Base-by-base conservation (phyloP, 1,284 basidiomycete species). In the Athelia psychrophila region DNA sequence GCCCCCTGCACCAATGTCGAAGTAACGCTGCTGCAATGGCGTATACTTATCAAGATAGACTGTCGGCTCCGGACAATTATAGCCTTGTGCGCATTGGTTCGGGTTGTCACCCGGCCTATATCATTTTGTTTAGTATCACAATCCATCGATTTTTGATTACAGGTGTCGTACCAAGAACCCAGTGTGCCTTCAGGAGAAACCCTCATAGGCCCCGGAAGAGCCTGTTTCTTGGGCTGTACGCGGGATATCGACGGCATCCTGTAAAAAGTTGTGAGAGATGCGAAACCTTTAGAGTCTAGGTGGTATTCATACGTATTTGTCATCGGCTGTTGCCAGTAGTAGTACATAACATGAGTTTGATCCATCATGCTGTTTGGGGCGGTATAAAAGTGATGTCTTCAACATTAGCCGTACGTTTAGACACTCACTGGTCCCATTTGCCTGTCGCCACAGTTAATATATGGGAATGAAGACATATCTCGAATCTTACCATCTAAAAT, bases 1-100 rank as follows among this genome's bases (percentile, higher is more conserved):
- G 0, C 84, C 85, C 27, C 83, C 84, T 9, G 82, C 76, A 6
- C 79, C 76, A 52, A 88, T 69, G 55, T 86, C 84, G 51, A 88
- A 65, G 67, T 76, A 88, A 8, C 77, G 70, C 54, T 78, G 74
- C 12, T 70, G 64, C 47, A 79, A 71, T 3, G 81, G 75, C 5
- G 77, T 73, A 65, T 78, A 87, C 22, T 75, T 69, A 57, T 86
- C 83, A 36, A 86, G 64, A 3, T 71, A 71, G 35, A 82, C 52
- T 0, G 74, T 70, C 3, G 81, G 80, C 19, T 76, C 71, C 1
- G 76, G 77, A 59, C 82, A 85, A 55, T 64, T 71, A 68, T 79
- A 79, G 3, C 72, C 74, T 44, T 62, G 59, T 0, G 71, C 66
- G 57, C 83, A 87, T 54, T 85, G 74, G 62, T 77, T 74, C 19